Evolutionary conservation across 2,329 filamentous ascomycete species (phyloP).

Genomic region (Diaporthe caulivora): DNA sequence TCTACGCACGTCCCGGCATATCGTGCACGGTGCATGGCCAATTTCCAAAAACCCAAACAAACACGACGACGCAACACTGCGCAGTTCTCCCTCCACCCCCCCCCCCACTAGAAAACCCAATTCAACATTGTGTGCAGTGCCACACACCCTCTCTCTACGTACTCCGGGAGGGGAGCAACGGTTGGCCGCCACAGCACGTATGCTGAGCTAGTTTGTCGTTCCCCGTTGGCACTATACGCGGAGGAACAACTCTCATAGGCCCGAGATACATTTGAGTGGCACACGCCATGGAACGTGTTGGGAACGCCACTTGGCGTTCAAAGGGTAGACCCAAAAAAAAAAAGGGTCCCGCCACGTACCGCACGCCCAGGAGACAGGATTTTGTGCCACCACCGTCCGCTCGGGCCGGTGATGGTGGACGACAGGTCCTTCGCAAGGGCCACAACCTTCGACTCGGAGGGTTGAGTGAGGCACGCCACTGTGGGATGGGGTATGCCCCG

Average conservation of each 20-base stretch:
- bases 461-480: conserved; percentile 8
- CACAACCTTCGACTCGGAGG: background rate
- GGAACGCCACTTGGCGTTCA: background rate
- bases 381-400: background rate
- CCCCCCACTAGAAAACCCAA: background rate
- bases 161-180: background rate
- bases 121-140: background rate
- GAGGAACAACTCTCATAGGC: background rate
- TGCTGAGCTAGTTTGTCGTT: background rate
- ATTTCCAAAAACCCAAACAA: background rate
- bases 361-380: background rate
- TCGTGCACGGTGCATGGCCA: background rate
- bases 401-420: background rate
- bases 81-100: too few relatives aligned
- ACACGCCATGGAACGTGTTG: background rate
- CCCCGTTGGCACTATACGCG: background rate
- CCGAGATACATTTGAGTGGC: background rate
- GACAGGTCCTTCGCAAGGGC: background rate
- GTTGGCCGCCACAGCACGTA: background rate
- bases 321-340: too few relatives aligned
- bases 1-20: background rate
- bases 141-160: too few relatives aligned
- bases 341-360: background rate
- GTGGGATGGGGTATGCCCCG: background rate
- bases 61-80: too few relatives aligned